These are phyloP conservation scores for Bruguiera parviflora DNA, from an alignment of 345 rosid genomes.

Conservation along the genomic window DNA sequence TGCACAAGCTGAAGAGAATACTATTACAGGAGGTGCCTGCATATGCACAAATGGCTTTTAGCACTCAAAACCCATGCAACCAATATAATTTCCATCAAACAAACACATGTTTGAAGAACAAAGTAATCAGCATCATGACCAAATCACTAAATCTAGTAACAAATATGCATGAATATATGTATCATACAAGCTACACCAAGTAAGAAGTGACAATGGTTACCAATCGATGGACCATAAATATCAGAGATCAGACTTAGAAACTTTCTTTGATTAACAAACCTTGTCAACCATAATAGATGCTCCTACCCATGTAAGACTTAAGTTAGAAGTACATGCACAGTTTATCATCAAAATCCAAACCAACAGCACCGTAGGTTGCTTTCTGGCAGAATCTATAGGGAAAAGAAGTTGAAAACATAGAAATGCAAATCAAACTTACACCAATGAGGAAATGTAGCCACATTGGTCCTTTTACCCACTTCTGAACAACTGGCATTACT, in stretches of 20 bases:
- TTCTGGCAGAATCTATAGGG: neutral
- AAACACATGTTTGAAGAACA: neutral
- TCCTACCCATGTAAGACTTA: neutral
- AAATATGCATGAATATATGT: no score
- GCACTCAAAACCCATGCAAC: neutral
- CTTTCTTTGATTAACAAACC: no score
- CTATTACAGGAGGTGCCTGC: conserved; percentile 95
- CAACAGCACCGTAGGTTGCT: neutral
- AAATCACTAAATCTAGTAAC: no score
- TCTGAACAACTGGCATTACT: conserved; percentile 82
- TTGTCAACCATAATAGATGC: no score
- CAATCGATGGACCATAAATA: neutral
- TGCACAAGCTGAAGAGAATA: conserved; percentile 88
- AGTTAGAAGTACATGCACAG: neutral
- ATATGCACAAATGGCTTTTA: conserved; percentile 18
- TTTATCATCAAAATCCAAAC: neutral
- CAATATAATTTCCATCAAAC: neutral
- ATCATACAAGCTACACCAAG: no score
- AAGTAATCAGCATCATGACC: neutral
- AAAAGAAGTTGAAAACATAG: neutral
- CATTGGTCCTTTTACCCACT: conserved; percentile 84
- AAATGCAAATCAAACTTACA: conserved; percentile 45
- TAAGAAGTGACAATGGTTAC: neutral
- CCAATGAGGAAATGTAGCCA: conserved; percentile 95
- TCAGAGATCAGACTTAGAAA: neutral